Percentiles rank a stretch among this genome's conserved stretches.
Conservation (phyloP, 306 rosid species). For the Medicago lupulina region DNA sequence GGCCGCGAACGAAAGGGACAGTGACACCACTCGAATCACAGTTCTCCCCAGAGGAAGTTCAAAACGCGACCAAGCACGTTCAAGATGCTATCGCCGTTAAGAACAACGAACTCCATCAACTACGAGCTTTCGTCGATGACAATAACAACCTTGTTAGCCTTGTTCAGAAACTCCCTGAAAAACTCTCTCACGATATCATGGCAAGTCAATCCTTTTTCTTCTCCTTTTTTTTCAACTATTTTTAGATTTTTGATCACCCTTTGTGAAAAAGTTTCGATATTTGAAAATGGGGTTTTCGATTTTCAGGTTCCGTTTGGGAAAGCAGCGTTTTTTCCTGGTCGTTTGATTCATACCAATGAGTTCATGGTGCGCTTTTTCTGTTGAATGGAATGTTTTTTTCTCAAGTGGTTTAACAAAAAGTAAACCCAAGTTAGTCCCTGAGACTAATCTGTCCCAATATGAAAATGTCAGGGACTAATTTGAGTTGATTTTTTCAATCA, state of each 20-base stretch:
- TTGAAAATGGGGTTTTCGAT: slow-evolving; percentile 42
- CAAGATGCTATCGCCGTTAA: slow-evolving; percentile 58
- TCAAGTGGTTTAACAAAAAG: too few species aligned
- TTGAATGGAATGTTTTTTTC: not conserved
- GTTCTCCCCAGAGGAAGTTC: slow-evolving; percentile 65
- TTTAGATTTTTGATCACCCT: not conserved
- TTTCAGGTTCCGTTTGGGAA: slow-evolving; percentile 94
- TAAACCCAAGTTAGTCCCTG: too few species aligned
- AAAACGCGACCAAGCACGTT: slow-evolving; percentile 66
- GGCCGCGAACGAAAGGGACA: slow-evolving; percentile 47
- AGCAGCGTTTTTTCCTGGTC: slow-evolving; percentile 93
- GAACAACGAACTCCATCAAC: slow-evolving; percentile 49
- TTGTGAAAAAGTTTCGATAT: not conserved
- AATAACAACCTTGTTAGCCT: slow-evolving; percentile 73
- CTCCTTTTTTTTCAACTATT: too few species aligned
- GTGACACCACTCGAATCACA: slow-evolving; percentile 70
- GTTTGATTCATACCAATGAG: slow-evolving; percentile 90
- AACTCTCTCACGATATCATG: slow-evolving; percentile 84
- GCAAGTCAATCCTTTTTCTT: slow-evolving; percentile 32
- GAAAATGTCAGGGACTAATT: too few species aligned
- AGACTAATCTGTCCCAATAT: too few species aligned
- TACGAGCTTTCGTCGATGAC: slow-evolving; percentile 68
- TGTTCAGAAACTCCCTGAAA: slow-evolving; percentile 77
- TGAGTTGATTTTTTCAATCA: too few species aligned
- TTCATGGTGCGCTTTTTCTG: slow-evolving; percentile 57